Base-by-base conservation (phyloP, 345 rosid genomes). In the Gossypium bickii region DNA sequence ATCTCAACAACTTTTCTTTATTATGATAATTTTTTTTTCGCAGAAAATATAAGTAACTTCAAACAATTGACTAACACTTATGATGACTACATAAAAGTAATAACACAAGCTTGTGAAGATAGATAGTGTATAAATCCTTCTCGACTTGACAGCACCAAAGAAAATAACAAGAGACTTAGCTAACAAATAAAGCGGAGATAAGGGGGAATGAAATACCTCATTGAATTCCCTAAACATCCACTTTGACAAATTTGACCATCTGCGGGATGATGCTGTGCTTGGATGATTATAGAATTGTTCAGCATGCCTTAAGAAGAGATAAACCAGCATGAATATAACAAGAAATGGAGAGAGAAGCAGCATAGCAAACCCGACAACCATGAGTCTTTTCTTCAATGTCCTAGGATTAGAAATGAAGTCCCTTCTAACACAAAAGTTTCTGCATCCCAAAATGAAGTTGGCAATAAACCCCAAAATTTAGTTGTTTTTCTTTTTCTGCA, bases 281-380 rank as follows among this genome's bases (percentile, higher is more conserved):
- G 99, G 98, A 87, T 93, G 97, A 83, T 96, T 89, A 81, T 93
- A 96, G 69, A 96, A 92, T 77, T 96, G 98, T 78, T 93, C 99
- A 72, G 98, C 99, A 73, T 95, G 99, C 86, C 94, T 87, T 74
- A 95, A 79, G 84, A 95, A 95, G 78, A 93, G 92, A 85, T 90
- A 95, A 49, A 95, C 97, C 77, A 93, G 83, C 97, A 93, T 90
- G 83, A 96, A 96, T 77, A 93, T 96, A 79, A 93, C 97, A 57
- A 96, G 95, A 80, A 96, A 96, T 58, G 98, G 98, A 74, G 94
- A 89, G 64, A 96, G 90, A 55, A 96, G 87, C 81, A 93, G 89
- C 92, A 92, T 90, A 52, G 88, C 87, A 72, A 96, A 64, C 78
- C 98, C 99, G 77, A 92, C 97, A 48, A 93, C 86, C 87, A 89